Base-by-base conservation (phyloP, 768 basidiomycete species). In the Austroboletus eburneus region DNA sequence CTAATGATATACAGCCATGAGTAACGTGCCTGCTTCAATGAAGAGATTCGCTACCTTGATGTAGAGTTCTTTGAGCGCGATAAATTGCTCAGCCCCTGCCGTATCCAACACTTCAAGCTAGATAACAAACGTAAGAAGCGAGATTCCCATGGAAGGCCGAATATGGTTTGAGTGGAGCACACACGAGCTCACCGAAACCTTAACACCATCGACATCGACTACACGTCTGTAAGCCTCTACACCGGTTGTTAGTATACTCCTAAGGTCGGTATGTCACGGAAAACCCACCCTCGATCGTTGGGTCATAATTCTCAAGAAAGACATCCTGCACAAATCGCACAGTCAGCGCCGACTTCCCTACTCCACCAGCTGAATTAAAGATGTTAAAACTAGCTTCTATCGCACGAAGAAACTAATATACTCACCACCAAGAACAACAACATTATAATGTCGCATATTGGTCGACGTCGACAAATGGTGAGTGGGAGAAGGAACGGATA, bases 41-140 rank as follows among this genome's bases (percentile, higher is more conserved):
- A 40, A 29, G 38, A 32, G 9, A 45, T 8, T 36, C 20, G 13
- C 33, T 49, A 86, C 87, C 76, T 87, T 82, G 62, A 91, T 89
- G 59, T 89, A 89, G 9, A 85, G 71, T 66, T 91, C 88, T 52
- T 87, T 88, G 43, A 90, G 69, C 9, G 83, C 83, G 14, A 75
- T 85, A 63, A 91, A 91, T 63, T 90, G 88, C 56, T 90, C 88
- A n/a, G 85, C 83, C 12, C 88, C 88, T 20, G 88, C 88, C 10
- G 88, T 90, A 62, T 91, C 88, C 46, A 89, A 65, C 42, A 91
- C 80, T 62, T 91, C 85, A 43, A 90, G 77, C 88, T 90, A 56
- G 23, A 27, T 17, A 40, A 37, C 18, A 43, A n/a, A 27, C 13
- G 25, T 62, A 25, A 63, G 52, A n/a, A 42, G 43, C 51, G 22